These are phyloP conservation scores for Amanita rubescens DNA, from an alignment of 768 basidiomycete genomes.

Conservation along the genomic window DNA sequence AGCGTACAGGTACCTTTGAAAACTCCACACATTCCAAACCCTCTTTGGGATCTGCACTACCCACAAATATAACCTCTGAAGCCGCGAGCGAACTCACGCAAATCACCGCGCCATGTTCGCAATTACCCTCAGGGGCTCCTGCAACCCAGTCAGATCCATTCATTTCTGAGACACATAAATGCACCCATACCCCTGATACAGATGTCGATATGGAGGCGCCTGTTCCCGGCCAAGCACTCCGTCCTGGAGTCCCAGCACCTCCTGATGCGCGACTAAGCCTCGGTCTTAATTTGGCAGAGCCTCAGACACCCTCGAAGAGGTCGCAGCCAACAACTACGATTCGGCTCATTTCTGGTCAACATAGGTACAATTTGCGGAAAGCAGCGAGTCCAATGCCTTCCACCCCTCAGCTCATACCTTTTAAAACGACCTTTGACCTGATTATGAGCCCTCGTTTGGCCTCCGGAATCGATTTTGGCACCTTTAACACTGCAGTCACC, in stretches of 20 bases:
- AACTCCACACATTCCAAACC: conserved; percentile 14
- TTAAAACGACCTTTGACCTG: conserved; percentile 62
- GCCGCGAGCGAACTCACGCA: conserved; percentile 30
- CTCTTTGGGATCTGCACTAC: conserved; percentile 11
- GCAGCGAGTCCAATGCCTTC: conserved; percentile 8
- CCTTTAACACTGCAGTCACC: conserved; percentile 14
- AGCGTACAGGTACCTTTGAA: conserved; percentile 34
- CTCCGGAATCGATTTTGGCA: conserved; percentile 17
- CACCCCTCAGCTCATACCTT: conserved; percentile 62
- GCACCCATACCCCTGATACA: conserved; percentile 10
- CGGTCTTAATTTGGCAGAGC: conserved; percentile 33
- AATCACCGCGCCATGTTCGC: conserved; percentile 19
- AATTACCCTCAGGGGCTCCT: not conserved
- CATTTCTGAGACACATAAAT: conserved; percentile 19
- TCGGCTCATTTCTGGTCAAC: conserved; percentile 34
- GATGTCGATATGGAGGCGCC: conserved; percentile 33
- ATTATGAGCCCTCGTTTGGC: conserved; percentile 41
- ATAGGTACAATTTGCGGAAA: not conserved
- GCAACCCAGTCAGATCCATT: conserved; percentile 36
- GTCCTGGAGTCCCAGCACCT: conserved; percentile 57
- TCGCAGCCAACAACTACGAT: conserved; percentile 44
- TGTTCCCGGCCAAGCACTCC: conserved; percentile 51
- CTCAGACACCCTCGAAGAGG: conserved; percentile 31
- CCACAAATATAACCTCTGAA: conserved; percentile 8
- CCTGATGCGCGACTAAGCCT: conserved; percentile 53